A percentile compares a stretch with the other conserved stretches of the same genome.
Conservation (phyloP, 2,329 filamentous ascomycete species). For the Lasiodiplodia hormozganensis region DNA sequence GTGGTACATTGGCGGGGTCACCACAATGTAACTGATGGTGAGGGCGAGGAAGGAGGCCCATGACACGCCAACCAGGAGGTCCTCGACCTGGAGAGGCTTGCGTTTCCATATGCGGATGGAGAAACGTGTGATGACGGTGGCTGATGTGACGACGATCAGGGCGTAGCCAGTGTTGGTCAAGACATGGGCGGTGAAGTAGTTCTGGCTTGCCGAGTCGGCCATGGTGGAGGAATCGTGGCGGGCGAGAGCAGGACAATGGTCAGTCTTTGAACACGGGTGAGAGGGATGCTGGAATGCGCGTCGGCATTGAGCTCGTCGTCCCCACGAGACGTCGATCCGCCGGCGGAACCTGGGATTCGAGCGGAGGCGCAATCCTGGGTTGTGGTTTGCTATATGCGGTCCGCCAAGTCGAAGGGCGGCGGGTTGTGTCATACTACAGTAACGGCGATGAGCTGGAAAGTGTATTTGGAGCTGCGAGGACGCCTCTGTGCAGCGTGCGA, state of each 20-base stretch:
- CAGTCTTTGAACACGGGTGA: background rate
- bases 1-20: constrained; percentile 44
- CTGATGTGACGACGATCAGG: constrained; percentile 34
- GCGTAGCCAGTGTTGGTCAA: constrained; percentile 33
- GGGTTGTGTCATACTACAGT: background rate
- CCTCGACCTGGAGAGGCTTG: constrained; percentile 31
- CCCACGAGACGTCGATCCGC: constrained; percentile 9
- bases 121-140: constrained; percentile 32
- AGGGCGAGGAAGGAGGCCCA: constrained; percentile 40
- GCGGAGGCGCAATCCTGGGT: constrained; percentile 9
- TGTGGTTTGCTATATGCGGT: constrained; percentile 24
- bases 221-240: constrained; percentile 27
- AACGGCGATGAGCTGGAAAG: background rate
- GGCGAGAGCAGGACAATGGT: background rate
- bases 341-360: background rate
- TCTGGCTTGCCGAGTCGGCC: constrained; percentile 30
- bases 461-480: constrained; percentile 12
- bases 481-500: constrained; percentile 3
- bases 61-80: constrained; percentile 39
- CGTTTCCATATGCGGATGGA: constrained; percentile 15
- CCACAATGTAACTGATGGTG: constrained; percentile 43
- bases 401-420: constrained; percentile 3
- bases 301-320: background rate
- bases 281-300: background rate
- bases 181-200: constrained; percentile 34